Conservation (phyloP, 2,329 filamentous ascomycete species). For the Pestalotiopsis fici region DNA sequence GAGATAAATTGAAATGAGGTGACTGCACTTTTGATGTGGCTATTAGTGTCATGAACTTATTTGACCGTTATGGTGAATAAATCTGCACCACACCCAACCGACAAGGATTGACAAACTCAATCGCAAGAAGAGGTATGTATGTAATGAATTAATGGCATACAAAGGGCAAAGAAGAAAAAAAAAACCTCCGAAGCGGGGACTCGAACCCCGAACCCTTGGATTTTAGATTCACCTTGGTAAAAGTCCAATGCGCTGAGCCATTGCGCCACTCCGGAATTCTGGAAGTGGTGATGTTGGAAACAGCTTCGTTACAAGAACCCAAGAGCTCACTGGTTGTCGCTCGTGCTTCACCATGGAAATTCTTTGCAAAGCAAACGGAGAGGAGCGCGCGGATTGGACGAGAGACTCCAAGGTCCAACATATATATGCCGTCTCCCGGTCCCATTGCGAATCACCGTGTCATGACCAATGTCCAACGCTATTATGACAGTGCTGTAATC, state of each 20-base stretch:
- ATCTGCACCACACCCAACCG: neutral
- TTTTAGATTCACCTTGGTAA: neutral
- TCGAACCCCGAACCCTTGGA: slow-evolving; percentile 2
- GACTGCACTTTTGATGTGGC: too few relatives aligned
- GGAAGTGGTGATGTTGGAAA: neutral
- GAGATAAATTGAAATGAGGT: too few relatives aligned
- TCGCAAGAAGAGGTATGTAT: neutral
- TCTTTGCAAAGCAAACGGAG: neutral
- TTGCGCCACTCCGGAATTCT: neutral
- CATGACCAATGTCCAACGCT: neutral
- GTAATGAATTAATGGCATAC: too few relatives aligned
- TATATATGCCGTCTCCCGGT: too few relatives aligned
- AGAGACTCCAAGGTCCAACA: neutral
- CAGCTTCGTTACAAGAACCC: too few relatives aligned
- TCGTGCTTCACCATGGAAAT: neutral
- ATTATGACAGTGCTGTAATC: neutral
- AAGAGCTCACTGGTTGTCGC: neutral
- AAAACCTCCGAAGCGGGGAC: neutral
- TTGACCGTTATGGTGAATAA: neutral
- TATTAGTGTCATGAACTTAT: neutral
- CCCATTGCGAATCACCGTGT: too few relatives aligned
- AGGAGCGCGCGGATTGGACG: neutral
- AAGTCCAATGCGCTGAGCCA: slow-evolving; percentile 3
- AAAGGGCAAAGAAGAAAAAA: neutral
- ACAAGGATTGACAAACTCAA: neutral